Conservation (phyloP, 1,139 yeast species). For the Sugiyamaella neomexicana region DNA sequence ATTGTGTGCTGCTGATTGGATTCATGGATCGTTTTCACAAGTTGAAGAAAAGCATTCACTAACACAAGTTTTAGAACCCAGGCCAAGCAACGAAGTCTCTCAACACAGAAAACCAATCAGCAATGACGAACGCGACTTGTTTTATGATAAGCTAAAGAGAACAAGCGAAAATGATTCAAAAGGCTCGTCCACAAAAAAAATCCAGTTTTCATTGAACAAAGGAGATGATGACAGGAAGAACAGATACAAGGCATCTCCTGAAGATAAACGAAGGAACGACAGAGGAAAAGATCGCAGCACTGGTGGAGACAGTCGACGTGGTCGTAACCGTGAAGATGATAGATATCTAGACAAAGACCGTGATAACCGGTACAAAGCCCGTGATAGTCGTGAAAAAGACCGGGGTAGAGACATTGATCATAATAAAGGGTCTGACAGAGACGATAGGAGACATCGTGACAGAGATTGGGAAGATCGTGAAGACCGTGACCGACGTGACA, state of each 20-base stretch:
- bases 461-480: neutral
- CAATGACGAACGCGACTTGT: neutral
- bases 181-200: constrained; percentile 1
- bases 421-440: neutral
- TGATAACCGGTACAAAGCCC: neutral
- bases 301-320: neutral
- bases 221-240: neutral
- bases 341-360: constrained; percentile 1
- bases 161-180: neutral
- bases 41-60: neutral
- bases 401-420: constrained; percentile 2
- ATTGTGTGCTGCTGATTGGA: neutral
- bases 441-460: constrained; percentile 10
- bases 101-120: neutral
- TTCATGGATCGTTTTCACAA: neutral
- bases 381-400: neutral
- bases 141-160: neutral
- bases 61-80: neutral
- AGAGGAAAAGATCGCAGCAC: neutral
- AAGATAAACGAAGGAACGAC: neutral
- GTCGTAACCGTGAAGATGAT: neutral
- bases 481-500: neutral
- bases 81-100: neutral
- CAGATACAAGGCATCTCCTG: neutral
- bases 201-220: constrained; percentile 2